These are phyloP conservation scores for Globisporangium nodosum DNA, from an alignment of 352 stramenopile genomes.

Conservation along the genomic window DNA sequence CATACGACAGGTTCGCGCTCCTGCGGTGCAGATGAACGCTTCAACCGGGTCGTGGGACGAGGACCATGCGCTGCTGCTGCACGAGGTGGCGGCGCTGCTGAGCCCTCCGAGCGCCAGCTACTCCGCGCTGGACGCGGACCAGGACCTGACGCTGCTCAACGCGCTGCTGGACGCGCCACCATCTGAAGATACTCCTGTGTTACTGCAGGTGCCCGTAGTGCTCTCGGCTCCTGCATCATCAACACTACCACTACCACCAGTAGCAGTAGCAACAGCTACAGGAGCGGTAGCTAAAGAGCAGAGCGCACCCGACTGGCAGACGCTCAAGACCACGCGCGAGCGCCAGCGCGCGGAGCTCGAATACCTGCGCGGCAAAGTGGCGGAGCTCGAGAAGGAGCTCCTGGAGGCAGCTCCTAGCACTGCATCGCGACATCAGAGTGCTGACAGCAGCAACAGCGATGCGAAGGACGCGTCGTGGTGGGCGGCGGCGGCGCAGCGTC, in stretches of 20 bases:
- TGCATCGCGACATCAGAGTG: background rate
- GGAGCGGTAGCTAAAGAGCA: background rate
- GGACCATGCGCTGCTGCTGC: slow-evolving; percentile 3
- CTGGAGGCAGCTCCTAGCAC: background rate
- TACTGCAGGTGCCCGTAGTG: background rate
- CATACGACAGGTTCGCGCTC: too few species aligned
- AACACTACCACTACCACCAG: background rate
- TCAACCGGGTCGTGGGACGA: background rate
- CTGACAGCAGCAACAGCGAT: slow-evolving; percentile 1
- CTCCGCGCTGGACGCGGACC: slow-evolving; percentile 3
- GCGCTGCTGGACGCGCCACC: slow-evolving; percentile 1
- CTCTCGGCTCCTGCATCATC: background rate
- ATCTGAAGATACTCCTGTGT: background rate
- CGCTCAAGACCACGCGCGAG: slow-evolving; percentile 11
- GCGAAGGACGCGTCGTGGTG: background rate
- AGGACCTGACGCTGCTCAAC: slow-evolving; percentile 5
- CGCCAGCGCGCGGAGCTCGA: slow-evolving; percentile 7
- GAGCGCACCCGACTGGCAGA: too few species aligned
- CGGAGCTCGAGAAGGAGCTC: slow-evolving; percentile 5
- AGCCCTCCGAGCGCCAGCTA: background rate
- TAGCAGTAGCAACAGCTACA: background rate
- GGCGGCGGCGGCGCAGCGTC: background rate
- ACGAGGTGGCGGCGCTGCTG: slow-evolving; percentile 6
- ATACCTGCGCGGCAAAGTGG: slow-evolving; percentile 1
- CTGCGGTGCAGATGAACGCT: too few species aligned